Conservation (phyloP, 306 rosid species). For the Quercus engelmannii region DNA sequence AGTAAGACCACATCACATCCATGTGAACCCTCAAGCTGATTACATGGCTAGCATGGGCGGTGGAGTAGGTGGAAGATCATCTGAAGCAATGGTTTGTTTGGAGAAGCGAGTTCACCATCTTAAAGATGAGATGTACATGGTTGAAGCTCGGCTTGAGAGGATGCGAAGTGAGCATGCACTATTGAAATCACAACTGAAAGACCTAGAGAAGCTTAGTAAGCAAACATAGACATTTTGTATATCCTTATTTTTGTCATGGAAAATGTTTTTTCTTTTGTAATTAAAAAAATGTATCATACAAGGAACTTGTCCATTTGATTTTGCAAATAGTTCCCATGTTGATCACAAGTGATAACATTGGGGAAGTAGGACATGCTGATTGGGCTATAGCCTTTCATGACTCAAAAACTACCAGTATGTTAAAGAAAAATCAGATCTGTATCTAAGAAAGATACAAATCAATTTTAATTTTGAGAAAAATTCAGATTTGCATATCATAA, state of each 20-base stretch:
- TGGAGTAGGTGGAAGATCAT: slow-evolving; percentile 42
- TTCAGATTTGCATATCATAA: too few species aligned
- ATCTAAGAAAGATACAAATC: too few species aligned
- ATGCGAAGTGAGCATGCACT: slow-evolving; percentile 68
- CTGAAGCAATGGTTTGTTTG: slow-evolving; percentile 64
- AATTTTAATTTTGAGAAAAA: too few species aligned
- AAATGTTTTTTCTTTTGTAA: neutral
- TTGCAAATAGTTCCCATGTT: neutral
- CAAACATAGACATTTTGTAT: slow-evolving; percentile 9
- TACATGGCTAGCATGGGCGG: slow-evolving; percentile 33
- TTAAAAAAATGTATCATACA: neutral
- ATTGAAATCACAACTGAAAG: slow-evolving; percentile 65
- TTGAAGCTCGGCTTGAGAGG: slow-evolving; percentile 82
- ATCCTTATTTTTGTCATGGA: slow-evolving; percentile 5
- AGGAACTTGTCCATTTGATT: neutral
- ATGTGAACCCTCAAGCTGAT: slow-evolving; percentile 57
- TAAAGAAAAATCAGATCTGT: too few species aligned
- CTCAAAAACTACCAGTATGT: neutral
- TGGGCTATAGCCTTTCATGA: neutral
- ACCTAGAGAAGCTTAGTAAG: slow-evolving; percentile 39
- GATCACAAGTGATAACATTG: neutral
- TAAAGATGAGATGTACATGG: slow-evolving; percentile 89
- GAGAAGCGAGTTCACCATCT: slow-evolving; percentile 84
- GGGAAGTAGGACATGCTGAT: neutral
- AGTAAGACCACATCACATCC: slow-evolving; percentile 79